Percentiles rank a stretch among this genome's conserved stretches.
Evolutionary conservation across 768 basidiomycete genomes (phyloP).

Genomic region (Tephrocybe rancida): DNA sequence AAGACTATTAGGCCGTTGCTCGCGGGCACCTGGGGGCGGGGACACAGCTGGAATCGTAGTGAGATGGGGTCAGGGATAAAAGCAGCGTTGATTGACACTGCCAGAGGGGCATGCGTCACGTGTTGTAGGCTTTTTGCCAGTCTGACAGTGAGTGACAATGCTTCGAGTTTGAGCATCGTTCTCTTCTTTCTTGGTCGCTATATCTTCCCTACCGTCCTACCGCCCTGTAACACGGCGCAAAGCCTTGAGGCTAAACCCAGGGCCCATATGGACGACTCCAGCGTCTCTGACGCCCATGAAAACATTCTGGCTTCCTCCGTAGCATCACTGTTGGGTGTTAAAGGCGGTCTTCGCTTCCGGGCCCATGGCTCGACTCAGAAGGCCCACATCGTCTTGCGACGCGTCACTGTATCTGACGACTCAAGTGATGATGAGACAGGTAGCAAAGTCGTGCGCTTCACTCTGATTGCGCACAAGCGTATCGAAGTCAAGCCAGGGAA

Average conservation of each 20-base stretch:
- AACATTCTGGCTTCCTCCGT: slow-evolving; percentile 34
- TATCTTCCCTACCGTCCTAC: slow-evolving; percentile 7
- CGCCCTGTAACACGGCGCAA: slow-evolving; percentile 9
- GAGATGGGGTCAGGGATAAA: too few species aligned
- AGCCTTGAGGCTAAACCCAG: slow-evolving; percentile 7
- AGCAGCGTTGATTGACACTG: too few species aligned
- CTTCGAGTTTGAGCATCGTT: slow-evolving; percentile 2
- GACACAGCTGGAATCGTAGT: too few species aligned
- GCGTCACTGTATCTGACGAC: slow-evolving; percentile 53
- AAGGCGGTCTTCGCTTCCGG: slow-evolving; percentile 63
- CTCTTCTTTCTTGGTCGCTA: slow-evolving; percentile 11
- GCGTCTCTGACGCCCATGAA: slow-evolving; percentile 34
- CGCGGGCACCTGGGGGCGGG: too few species aligned
- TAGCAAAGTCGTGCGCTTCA: slow-evolving; percentile 51
- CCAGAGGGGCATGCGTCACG: not conserved
- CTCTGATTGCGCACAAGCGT: slow-evolving; percentile 67
- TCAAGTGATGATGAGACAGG: slow-evolving; percentile 43
- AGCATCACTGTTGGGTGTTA: slow-evolving; percentile 61
- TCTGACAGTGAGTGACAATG: too few species aligned
- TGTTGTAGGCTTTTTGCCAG: slow-evolving; percentile 14
- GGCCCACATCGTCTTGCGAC: slow-evolving; percentile 67
- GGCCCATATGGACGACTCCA: slow-evolving; percentile 39
- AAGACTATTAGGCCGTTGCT: too few species aligned
- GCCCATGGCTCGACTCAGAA: slow-evolving; percentile 69
- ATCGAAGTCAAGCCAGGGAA: slow-evolving; percentile 74